A percentile compares a stretch with the other conserved stretches of the same genome.
phyloP scores from a whole-genome alignment of 352 stramenopile species.

The Pythium myriotylum region DNA sequence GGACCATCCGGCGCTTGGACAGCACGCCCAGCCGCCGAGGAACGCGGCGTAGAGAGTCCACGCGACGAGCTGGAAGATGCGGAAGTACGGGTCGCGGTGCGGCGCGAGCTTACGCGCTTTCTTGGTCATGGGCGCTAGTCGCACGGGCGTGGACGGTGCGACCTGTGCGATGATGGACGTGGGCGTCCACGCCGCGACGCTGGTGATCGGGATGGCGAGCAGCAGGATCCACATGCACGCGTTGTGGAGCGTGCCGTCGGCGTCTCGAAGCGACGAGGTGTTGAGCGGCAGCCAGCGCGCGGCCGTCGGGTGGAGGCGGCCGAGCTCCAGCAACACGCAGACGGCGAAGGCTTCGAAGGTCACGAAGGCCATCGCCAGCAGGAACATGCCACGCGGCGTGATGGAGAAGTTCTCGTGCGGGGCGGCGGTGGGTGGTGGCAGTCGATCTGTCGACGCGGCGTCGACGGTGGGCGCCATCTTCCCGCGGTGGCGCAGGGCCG shows the following conservation, averaged over 20 bases:
- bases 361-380: slow-evolving; percentile 55
- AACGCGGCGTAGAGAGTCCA: slow-evolving; percentile 67
- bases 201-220: slow-evolving; percentile 57
- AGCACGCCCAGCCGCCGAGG: slow-evolving; percentile 45
- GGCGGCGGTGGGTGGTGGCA: background rate
- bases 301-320: slow-evolving; percentile 34
- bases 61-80: slow-evolving; percentile 65
- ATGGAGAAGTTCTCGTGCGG: slow-evolving; percentile 28
- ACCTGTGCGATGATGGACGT: slow-evolving; percentile 45
- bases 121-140: background rate
- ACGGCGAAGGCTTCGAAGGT: slow-evolving; percentile 71
- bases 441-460: slow-evolving; percentile 5
- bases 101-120: slow-evolving; percentile 7
- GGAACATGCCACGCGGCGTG: slow-evolving; percentile 51
- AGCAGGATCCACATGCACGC: slow-evolving; percentile 50
- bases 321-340: slow-evolving; percentile 58
- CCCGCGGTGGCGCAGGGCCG: slow-evolving; percentile 1
- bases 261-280: slow-evolving; percentile 28
- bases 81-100: slow-evolving; percentile 59
- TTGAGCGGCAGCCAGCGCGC: slow-evolving; percentile 34
- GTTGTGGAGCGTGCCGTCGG: slow-evolving; percentile 38
- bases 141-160: slow-evolving; percentile 31
- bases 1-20: slow-evolving; percentile 30
- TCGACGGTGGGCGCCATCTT: background rate
- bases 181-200: slow-evolving; percentile 55